Base-by-base conservation (phyloP, 768 basidiomycete species). In the Pulveroboletus sp. region DNA sequence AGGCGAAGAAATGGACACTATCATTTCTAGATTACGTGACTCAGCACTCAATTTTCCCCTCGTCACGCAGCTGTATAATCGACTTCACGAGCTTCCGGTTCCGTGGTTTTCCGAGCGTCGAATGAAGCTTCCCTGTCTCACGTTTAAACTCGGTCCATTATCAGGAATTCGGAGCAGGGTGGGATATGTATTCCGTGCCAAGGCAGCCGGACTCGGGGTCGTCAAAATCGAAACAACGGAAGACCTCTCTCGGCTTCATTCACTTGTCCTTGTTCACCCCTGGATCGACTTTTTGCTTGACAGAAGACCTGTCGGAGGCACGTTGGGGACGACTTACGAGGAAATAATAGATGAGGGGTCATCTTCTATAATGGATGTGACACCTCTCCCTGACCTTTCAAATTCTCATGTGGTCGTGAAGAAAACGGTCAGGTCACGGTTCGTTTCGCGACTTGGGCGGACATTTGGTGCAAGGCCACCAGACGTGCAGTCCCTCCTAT, bases 111-210 rank as follows among this genome's bases (percentile, higher is more conserved):
- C 20, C 11, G 46, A 46, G 11, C 13, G 24, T 22, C 37, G 45
- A 20, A 30, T 55, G 47, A 49, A 26, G 38, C 37, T 58, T 12
- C 45, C 54, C 4, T 58, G 57, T 23, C n/a, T 57, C 41, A 5
- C 17, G 4, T 57, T 57, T 29, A 27, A 31, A 29, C 45, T 55
- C 0, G 47, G 49, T 1, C 27, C 34, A 10, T 20, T 48, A 6
- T 29, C 27, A 29, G 12, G 6, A 29, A 27, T 13, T 39, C 13
- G 4, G 29, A 29, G 24, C 19, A 6, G 23, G 6, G 19, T 37
- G 2, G 37, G 10, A 2, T 9, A 13, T 5, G 34, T 56, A 3
- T 57, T 48, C 12, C 40, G 43, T 17, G 40, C 48, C 4, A 32
- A 13, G 35, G 22, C 47, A 6, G 11, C 2, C 1, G 50, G 27